phyloP scores from a whole-genome alignment of 2,329 filamentous ascomycete species.

The Neopestalotiopsis clavispora region DNA sequence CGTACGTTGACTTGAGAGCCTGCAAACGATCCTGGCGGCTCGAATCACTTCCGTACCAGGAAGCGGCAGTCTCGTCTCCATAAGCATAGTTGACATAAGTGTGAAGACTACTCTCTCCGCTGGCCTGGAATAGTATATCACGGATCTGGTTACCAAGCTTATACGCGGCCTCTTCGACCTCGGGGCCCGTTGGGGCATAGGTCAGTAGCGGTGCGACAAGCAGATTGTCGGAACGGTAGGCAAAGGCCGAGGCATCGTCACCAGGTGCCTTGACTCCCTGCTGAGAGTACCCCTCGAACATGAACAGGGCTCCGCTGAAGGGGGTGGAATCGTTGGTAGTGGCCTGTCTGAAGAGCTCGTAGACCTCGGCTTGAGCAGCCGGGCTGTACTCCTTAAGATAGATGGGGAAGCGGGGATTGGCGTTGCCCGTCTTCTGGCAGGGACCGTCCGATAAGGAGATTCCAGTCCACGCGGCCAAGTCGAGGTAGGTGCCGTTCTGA shows the following conservation, averaged over 20 bases:
- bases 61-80: constrained; percentile 10
- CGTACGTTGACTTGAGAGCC: constrained; percentile 15
- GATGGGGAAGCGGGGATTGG: constrained; percentile 12
- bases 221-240: constrained; percentile 13
- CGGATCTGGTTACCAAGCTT: constrained; percentile 44
- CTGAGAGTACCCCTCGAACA: constrained; percentile 18
- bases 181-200: constrained; percentile 38
- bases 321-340: background rate
- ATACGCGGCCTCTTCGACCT: constrained; percentile 38
- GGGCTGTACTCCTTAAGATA: constrained; percentile 11
- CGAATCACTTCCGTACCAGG: constrained; percentile 15
- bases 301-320: constrained; percentile 2
- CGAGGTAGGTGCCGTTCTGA: constrained; percentile 1
- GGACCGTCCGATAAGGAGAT: background rate
- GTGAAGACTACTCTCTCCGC: constrained; percentile 34
- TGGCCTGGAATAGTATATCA: constrained; percentile 37
- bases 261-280: constrained; percentile 6
- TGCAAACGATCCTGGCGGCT: constrained; percentile 14
- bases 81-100: constrained; percentile 18
- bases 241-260: constrained; percentile 4
- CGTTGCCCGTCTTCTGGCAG: constrained; percentile 10
- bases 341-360: constrained; percentile 2
- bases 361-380: constrained; percentile 7
- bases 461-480: constrained; percentile 6
- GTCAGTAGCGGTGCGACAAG: constrained; percentile 39